Base-by-base conservation (phyloP, 2,329 filamentous ascomycete genomes). In the Rhinocladiella similis region DNA sequence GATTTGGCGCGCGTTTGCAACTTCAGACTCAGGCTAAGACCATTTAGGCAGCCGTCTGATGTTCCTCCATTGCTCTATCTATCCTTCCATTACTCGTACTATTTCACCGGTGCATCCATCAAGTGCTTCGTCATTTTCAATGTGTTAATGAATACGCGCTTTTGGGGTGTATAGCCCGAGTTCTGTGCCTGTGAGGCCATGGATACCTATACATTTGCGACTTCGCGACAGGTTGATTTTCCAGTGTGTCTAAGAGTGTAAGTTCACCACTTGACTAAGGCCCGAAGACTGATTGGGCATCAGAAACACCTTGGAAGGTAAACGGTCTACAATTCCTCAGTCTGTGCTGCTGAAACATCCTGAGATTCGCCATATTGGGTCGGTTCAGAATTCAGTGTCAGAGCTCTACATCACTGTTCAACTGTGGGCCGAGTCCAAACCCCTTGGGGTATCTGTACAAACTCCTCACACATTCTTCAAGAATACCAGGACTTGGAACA, bases 161-260 rank as follows among this genome's bases (percentile, higher is more conserved):
- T 9, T 33, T 33, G 10, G 3, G 10, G 29, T 33, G 29, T 33
- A 2, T 33, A 3, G 10, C 29, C 10, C 29, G 5, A 7, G 10
- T 33, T 9, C 29, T 33, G 29, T 9, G 29, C 10, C 10, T 9
- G 10, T 33, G 29, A 7, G 6, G 42, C 20, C 50, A 97, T 97
- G 91, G 94, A 99, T 75, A 88, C 92, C 50, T 97, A 96, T 75
- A 96, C 92, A 27, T 97, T 97, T 77, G 92, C 91, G 65, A 90
- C 87, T 69, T 96, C 94, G 57, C 88, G 91, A 63, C 86, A 90
- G 72, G 81, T 97, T 66, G 82, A 91, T 66, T 83, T 92, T 63
- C 85, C 89, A 18, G 78, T 87, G 52, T 78, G 80, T 66, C 75
- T 87, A 60, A 84, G 82, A 73, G 83, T 87, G 84, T 86, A 75